Evolutionary conservation across 1,284 basidiomycete species (phyloP), one percentile per base, ranked within the genome.

Genomic region (Malassezia obtusa): DNA sequence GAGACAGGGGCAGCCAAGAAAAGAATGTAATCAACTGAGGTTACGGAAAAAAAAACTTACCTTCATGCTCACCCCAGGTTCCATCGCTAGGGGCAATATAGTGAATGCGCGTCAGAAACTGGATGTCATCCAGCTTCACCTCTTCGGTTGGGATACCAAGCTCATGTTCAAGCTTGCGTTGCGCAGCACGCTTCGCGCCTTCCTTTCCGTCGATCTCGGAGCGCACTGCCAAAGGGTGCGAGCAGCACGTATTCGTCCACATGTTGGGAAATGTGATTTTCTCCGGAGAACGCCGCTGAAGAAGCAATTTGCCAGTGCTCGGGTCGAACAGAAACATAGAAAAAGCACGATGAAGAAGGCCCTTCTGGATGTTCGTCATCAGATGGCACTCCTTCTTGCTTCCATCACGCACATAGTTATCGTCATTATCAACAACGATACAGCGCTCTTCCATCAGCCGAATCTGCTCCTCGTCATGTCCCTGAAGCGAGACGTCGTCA

Each of bases 221-320:
- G 59, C 75, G 75, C 63, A 78, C 78, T 38, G 77, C 77, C 50
- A 99, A 79, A 15, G 94, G 94, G 72, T 98, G 94, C 28, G 89
- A 94, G 78, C 94, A 98, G 76, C 94, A 99, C 3, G 94, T 98
- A 77, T 99, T 99, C 36, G 94, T 99, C 94, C 94, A 99, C 89
- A 96, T 91, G 73, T 88, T 83, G 1, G 94, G 94, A 79, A 99
- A 99, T 2, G 94, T 99, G 73, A 99, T 99, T 80, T 99, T 99
- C 79, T 96, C 91, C 24, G 83, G 80, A 10, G 94, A 94, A 39
- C 94, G 82, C 74, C 89, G 87, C 76, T 99, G 94, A 33, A 99
- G 81, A 17, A 99, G 80, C n/a, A 99, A 81, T 74, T 86, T 88
- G 50, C 92, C 94, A 74, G 94, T 88, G 8, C 82, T 82, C 0